These are phyloP conservation scores for Fusarium neocosmosporiellum DNA, from an alignment of 2,329 filamentous ascomycete genomes.

Conservation along the genomic window DNA sequence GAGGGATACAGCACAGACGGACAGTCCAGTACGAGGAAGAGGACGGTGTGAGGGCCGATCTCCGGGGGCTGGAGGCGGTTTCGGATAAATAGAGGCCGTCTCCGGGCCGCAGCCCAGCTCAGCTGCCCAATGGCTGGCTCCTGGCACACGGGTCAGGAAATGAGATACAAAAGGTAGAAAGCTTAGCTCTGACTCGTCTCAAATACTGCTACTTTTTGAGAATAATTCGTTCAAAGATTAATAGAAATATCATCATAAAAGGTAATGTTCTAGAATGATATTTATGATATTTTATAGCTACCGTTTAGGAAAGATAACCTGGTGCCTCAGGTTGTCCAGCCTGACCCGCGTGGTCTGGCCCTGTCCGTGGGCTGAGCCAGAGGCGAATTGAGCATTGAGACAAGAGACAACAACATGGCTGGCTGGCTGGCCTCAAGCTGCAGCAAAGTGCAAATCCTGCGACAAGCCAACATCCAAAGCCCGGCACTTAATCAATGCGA, in stretches of 20 bases:
- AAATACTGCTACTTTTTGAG: neutral
- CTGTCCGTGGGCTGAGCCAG: neutral
- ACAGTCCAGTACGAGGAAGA: slow-evolving; percentile 1
- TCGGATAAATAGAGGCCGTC: slow-evolving; percentile 28
- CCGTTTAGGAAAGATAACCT: neutral
- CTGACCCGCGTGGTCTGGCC: neutral
- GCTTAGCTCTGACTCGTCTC: neutral
- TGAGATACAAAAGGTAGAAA: neutral
- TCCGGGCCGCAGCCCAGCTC: neutral
- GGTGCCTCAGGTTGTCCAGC: neutral
- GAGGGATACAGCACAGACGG: neutral
- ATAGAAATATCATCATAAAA: neutral
- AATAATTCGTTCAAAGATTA: neutral
- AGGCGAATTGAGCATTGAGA: neutral
- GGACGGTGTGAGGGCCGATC: slow-evolving; percentile 13
- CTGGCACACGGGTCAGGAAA: neutral
- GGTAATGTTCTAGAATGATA: neutral
- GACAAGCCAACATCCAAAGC: neutral
- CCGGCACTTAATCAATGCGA: neutral
- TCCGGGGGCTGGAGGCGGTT: slow-evolving; percentile 12
- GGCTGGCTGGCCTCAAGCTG: slow-evolving; percentile 1
- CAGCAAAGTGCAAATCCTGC: neutral
- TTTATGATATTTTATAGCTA: neutral
- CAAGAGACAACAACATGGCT: slow-evolving; percentile 3
- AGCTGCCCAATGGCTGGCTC: neutral